Base-by-base conservation (phyloP, 2,329 filamentous ascomycete species). In the Metarhizium rileyi region DNA sequence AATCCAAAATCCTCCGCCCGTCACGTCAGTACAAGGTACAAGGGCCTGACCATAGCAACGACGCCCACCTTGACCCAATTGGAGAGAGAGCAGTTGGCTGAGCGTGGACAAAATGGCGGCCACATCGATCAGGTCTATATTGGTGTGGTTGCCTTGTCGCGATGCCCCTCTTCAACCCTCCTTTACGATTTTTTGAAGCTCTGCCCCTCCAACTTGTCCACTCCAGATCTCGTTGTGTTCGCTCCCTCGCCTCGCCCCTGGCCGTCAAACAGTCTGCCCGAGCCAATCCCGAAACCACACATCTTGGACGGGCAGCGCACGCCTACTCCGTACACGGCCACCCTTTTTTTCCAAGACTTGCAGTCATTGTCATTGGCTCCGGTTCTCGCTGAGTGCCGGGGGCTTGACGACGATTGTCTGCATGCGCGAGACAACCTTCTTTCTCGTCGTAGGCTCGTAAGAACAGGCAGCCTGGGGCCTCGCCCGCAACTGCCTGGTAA, bases 191-290 rank as follows among this genome's bases (percentile, higher is more conserved):
- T n/a, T n/a, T n/a, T n/a, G n/a, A n/a, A 9, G 10, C 22, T 23
- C 22, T 4, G 8, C 38, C 12, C 38, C 38, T 25, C 38, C 20
- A 25, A 10, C 38, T 33, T 33, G 30, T 16, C 30, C 4, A 33
- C 30, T 16, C 27, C 27, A n/a, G n/a, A n/a, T n/a, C n/a, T n/a
- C n/a, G n/a, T n/a, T n/a, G n/a, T n/a, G n/a, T n/a, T n/a, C n/a
- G n/a, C n/a, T n/a, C n/a, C n/a, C n/a, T n/a, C n/a, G n/a, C n/a
- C n/a, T n/a, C n/a, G n/a, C n/a, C n/a, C n/a, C n/a, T n/a, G n/a
- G n/a, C 28, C 44, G 49, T 30, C 49, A 50, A 44, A 44, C 49
- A 40, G 44, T 50, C 36, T 28, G 48, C 44, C 49, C 44, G 36
- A 20, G 18, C 9, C 40, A 16, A 20, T 43, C n/a, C n/a, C n/a